Evolutionary conservation across 73 alveolate species (phyloP).

Genomic region (Paramecium biaurelia): DNA sequence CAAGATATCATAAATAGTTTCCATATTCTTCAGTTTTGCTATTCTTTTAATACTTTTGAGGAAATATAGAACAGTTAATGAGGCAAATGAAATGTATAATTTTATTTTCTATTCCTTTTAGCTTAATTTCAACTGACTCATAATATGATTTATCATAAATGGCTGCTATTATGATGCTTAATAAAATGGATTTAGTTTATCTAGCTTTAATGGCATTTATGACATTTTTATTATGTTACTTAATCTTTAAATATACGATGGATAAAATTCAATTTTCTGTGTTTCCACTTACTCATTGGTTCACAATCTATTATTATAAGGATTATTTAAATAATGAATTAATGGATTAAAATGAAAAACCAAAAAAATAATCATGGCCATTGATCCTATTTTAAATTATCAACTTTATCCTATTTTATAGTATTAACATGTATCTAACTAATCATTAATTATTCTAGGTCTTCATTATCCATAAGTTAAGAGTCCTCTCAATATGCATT

Average conservation of each 20-base stretch:
- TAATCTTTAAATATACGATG: not conserved
- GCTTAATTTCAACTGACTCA: not conserved
- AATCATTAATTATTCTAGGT: not conserved
- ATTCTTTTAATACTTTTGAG: not conserved
- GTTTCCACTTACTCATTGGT: not conserved
- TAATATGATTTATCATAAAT: not conserved
- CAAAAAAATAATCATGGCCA: not conserved
- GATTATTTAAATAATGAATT: not conserved
- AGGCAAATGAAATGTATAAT: not conserved
- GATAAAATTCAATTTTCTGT: not conserved
- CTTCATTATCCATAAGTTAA: not conserved
- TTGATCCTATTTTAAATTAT: not conserved
- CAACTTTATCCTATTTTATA: not conserved
- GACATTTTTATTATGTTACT: not conserved
- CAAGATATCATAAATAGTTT: not conserved
- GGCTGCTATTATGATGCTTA: not conserved
- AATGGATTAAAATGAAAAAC: not conserved
- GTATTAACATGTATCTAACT: not conserved
- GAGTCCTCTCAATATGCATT: not conserved
- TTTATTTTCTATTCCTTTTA: not conserved
- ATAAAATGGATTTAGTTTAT: not conserved
- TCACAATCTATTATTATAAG: not conserved
- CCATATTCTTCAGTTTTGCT: not conserved
- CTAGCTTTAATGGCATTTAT: not conserved
- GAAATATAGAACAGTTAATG: not conserved